Evolutionary conservation across 768 basidiomycete species (phyloP).

Genomic region (Lactarius pseudohatsudake): DNA sequence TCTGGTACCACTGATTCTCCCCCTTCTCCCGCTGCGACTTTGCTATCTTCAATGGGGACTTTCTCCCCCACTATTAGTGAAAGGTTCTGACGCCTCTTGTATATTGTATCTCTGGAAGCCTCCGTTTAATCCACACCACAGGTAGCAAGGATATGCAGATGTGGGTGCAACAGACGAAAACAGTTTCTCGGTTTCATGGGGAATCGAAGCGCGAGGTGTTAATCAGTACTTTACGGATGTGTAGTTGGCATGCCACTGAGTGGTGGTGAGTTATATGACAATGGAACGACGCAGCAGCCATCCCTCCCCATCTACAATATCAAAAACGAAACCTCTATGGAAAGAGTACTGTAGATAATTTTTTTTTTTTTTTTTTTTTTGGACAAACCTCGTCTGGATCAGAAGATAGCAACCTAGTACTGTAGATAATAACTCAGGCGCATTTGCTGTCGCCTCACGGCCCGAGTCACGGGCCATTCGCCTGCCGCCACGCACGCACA

Average conservation of each 20-base stretch:
- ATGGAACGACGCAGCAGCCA: background rate
- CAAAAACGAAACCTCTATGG: background rate
- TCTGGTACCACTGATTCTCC: background rate
- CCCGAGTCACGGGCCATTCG: slow-evolving; percentile 24
- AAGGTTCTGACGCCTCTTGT: background rate
- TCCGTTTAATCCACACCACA: background rate
- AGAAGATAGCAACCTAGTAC: too few species aligned
- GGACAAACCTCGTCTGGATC: too few species aligned
- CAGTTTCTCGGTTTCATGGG: too few species aligned
- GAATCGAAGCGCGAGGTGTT: too few species aligned
- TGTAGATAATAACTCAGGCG: background rate
- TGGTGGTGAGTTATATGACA: background rate
- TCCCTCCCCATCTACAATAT: background rate
- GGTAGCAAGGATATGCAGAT: too few species aligned
- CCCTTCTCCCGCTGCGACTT: background rate
- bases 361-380: too few species aligned
- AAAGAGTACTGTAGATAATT: background rate
- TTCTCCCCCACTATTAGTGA: background rate
- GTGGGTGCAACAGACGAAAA: too few species aligned
- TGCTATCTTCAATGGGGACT: background rate
- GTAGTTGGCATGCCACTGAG: background rate
- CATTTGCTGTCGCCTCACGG: background rate
- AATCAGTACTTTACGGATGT: background rate
- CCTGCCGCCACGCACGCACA: slow-evolving; percentile 59
- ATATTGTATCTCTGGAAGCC: background rate